Evolutionary conservation across 2,329 filamentous ascomycete genomes (phyloP), one percentile per base, ranked within the genome.

Genomic region (Septoria linicola): DNA sequence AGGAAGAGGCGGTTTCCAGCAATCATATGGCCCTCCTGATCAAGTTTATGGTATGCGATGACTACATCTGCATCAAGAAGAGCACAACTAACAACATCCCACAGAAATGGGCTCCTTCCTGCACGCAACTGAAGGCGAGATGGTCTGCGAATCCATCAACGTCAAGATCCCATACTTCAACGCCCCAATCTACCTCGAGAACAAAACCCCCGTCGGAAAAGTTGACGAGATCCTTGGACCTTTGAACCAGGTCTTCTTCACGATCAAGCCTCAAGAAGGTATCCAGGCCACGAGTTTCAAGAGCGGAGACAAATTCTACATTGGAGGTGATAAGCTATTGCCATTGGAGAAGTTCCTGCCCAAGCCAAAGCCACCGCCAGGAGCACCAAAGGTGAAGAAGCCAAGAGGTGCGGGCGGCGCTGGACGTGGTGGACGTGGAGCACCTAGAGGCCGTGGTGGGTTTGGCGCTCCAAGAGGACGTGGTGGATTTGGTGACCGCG

Each of bases 111-210:
- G 93, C 72, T 83, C 82, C 60, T 95, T 97, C 74, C 75, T 96
- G 70, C 93, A 99, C 77, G 85, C 90, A 53, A 92, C 88, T 76
- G 93, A 99, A 75, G 92, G 92, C 71, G 93, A 99, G 75, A 93
- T 99, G 81, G 87, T 99, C 64, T 96, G 92, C 87, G 85, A 90
- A 74, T 95, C 88, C 63, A 86, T 87, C 74, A 97, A 96, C 79
- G 78, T 87, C 65, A 97, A 97, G 77, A 87, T 99, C 59, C 93
- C 93, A 57, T 95, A 95, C 78, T 99, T 99, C 85, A 97, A 96
- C 79, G 93, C 93, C 56, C 90, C 90, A 63, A 95, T 99, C 73
- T 99, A 93, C 77, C 86, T 97, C 66, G 92, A 97, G 81, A 99
- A 97, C 80, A 99, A 97, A 81, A 87, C 86, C 68, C 58, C 56